These are phyloP conservation scores for Colletotrichum sp. DNA, from an alignment of 2,329 filamentous ascomycete species.

Conservation along the genomic window DNA sequence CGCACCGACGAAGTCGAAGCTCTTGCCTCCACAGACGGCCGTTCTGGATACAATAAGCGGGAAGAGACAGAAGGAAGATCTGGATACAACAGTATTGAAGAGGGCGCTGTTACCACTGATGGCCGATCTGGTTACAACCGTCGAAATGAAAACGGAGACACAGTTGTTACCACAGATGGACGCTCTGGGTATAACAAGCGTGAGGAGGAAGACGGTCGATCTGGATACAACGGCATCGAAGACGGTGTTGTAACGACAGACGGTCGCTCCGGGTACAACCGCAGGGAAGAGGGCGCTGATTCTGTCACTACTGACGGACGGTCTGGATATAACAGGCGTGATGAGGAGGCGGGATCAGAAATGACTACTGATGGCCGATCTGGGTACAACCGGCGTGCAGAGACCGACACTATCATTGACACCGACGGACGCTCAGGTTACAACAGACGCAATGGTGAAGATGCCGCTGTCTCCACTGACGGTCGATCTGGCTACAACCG, in stretches of 20 bases:
- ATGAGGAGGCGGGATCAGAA: background rate
- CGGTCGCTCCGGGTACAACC: background rate
- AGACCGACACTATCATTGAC: background rate
- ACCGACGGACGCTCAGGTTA: background rate
- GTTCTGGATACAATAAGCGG: background rate
- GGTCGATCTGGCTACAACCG: background rate
- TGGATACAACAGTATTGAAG: background rate
- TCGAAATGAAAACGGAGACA: background rate
- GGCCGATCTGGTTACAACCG: background rate
- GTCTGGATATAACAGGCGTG: background rate
- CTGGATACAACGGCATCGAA: background rate
- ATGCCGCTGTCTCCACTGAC: background rate
- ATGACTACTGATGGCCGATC: background rate
- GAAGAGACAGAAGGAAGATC: background rate
- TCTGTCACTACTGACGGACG: background rate
- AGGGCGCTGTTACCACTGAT: background rate
- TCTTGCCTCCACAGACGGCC: background rate
- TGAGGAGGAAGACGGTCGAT: background rate
- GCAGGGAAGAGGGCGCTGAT: background rate
- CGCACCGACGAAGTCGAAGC: background rate
- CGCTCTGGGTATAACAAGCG: background rate
- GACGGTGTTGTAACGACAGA: background rate
- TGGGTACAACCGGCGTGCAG: background rate
- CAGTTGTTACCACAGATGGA: background rate
- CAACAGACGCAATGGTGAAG: background rate